Percentiles rank a stretch among this genome's conserved stretches.
Evolutionary conservation across 352 stramenopile genomes (phyloP).

Genomic region (Poterioochromonas sp.): DNA sequence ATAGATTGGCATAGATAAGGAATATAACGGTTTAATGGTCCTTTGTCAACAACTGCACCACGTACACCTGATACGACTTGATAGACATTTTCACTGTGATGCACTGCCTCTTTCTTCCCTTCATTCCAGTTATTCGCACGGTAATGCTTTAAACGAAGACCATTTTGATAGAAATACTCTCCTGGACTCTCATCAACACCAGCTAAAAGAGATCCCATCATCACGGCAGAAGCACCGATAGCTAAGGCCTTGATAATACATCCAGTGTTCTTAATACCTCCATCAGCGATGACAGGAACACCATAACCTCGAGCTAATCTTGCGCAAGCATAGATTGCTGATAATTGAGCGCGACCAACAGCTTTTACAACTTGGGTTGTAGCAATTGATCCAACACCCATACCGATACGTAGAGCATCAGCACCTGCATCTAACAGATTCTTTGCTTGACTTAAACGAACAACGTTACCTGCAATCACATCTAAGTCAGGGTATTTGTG

Average conservation of each 20-base stretch:
- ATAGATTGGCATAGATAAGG: conserved; percentile 88
- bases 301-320: conserved; percentile 87
- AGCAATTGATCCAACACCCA: conserved; percentile 99
- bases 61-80: conserved; percentile 98
- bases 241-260: conserved; percentile 97
- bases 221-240: conserved; percentile 89
- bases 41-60: conserved; percentile 97
- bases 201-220: conserved; percentile 93
- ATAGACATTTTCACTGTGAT: conserved; percentile 65
- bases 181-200: conserved; percentile 97
- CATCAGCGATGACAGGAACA: conserved; percentile 96
- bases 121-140: conserved; percentile 82
- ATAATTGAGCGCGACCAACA: conserved; percentile 93
- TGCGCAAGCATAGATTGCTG: conserved; percentile 94
- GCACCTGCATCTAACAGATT: conserved; percentile 95
- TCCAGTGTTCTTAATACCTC: conserved; percentile 90
- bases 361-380: conserved; percentile 98
- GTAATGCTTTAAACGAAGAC: conserved; percentile 88
- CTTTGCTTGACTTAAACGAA: conserved; percentile 91
- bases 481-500: conserved; percentile 69
- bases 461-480: conserved; percentile 98
- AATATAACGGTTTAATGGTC: conserved; percentile 94
- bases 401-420: conserved; percentile 96
- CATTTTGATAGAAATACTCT: conserved; percentile 99
- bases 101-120: conserved; percentile 75